These are phyloP conservation scores for Venturia nashicola DNA, from an alignment of 2,329 filamentous ascomycete species.

Conservation along the genomic window DNA sequence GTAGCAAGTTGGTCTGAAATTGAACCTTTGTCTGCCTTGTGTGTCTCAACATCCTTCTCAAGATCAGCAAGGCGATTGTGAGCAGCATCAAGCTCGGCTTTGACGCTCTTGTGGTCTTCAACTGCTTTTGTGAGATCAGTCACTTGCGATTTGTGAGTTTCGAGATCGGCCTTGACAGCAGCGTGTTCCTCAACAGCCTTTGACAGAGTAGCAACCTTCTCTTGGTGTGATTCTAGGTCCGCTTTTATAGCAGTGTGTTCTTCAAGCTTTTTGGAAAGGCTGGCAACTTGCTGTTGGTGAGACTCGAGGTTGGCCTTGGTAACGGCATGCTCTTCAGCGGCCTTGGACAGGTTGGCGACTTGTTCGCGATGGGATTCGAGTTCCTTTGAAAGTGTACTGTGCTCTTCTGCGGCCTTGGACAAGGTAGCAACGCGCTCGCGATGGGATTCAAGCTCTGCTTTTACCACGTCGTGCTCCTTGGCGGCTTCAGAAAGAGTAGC, in stretches of 20 bases:
- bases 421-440: background rate
- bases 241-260: constrained; percentile 3
- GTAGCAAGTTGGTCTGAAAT: constrained; percentile 1
- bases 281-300: background rate
- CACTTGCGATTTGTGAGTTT: background rate
- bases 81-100: constrained; percentile 5
- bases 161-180: constrained; percentile 5
- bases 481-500: background rate
- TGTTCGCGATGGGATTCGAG: background rate
- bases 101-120: constrained; percentile 6
- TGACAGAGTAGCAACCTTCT: background rate
- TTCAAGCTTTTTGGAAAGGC: background rate
- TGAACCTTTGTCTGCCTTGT: constrained; percentile 5
- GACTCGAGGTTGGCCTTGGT: constrained; percentile 4
- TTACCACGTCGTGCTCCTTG: constrained; percentile 1
- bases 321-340: background rate
- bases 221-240: background rate
- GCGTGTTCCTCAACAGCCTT: constrained; percentile 3
- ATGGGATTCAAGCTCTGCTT: background rate
- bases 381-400: background rate
- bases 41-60: constrained; percentile 3
- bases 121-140: constrained; percentile 1
- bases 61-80: constrained; percentile 1
- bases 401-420: background rate
- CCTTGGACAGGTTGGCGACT: background rate